Evolutionary conservation across 2,329 filamentous ascomycete genomes (phyloP), one percentile per base, ranked within the genome.

Genomic region (Tolypocladium paradoxum): DNA sequence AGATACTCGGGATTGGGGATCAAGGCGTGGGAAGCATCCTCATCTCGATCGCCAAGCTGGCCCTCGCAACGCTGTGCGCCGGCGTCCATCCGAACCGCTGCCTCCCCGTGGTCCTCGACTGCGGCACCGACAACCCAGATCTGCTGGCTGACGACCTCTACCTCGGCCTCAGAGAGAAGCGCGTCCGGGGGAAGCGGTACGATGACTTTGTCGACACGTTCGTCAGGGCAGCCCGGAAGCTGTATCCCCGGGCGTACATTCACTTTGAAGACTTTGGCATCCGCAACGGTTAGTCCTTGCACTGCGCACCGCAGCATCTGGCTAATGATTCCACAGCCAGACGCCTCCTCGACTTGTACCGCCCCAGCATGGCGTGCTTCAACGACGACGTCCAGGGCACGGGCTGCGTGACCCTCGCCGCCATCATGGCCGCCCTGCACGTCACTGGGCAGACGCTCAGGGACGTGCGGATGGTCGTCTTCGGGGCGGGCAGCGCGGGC

Each of bases 361-460:
- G 85, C 1, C 76, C 84, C 0, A 64, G 86, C 49, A 84, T 92
- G 8, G 77, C 90, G 0, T 95, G 89, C 66, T 95, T 96, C 75
- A 95, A 95, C 62, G 90, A 95, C 54, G 90, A 95, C 65, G 84
- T 95, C 0, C 90, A 95, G 67, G 90, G 90, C 1, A 95, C 90
- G 0, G 90, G 90, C 0, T 92, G 88, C 55, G 89, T 95, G 1
- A 92, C 90, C 0, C 77, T 95, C 0, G 90, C 90, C 0, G 90
- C 87, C 1, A 84, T 95, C 57, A 83, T 89, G 73, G 82, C 89
- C 0, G 90, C 81, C 0, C 73, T 91, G 8, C 81, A 88, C 55
- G 83, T 92, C 8, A 83, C 77, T 55, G 76, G 82, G 3, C 71
- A 84, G 51, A 81, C 84, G 51, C 73, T 95, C 40, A 70, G 74